Base-by-base conservation (phyloP, 257 asterid species). In the Paulownia fortunei region DNA sequence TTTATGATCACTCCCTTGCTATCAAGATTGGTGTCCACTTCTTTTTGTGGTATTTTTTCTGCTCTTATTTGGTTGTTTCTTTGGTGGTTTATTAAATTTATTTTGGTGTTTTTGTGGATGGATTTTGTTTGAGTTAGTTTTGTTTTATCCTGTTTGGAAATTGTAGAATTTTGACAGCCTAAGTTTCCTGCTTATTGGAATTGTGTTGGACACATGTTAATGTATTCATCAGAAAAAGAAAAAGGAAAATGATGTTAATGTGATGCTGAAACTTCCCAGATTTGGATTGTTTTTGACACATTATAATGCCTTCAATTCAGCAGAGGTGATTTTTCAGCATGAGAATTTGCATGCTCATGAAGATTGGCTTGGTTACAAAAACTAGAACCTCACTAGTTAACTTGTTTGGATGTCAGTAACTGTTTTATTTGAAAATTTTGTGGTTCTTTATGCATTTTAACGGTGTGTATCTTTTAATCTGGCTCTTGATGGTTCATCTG, bases 1-100 rank as follows among this genome's bases (percentile, higher is more conserved):
- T 92, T 62, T 93, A 84, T 78, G 97, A 93, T 87, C 99, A 95
- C 85, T 91, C 99, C 9, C 96, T 95, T 78, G 89, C 97, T 39
- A 85, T 93, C 78, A 95, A 95, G 65, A 62, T 89, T 79, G 98
- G 98, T 12, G 98, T 95, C 34, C 97, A 93, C 84, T 91, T 91
- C 88, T 90, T 89, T 49, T 78, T 93, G 67, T 95, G 99, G 99
- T 95, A 91, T n/a, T 30, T 42, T 58, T 62, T 26, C 64, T 73
- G 51, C 39, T 64, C 78, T 37, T 72, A n/a, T 56, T 41, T 26
- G 6, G 3, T 60, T 74, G 37, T 23, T 24, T 23, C 2, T 11
- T 71, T 19, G 30, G 21, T 12, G 46, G 18, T 80, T 73, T 46
- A 12, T 24, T 26, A 0, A 36, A 51, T 49, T 44, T 8, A 11